phyloP scores from a whole-genome alignment of 306 rosid species.

The Boehmeria nivea region DNA sequence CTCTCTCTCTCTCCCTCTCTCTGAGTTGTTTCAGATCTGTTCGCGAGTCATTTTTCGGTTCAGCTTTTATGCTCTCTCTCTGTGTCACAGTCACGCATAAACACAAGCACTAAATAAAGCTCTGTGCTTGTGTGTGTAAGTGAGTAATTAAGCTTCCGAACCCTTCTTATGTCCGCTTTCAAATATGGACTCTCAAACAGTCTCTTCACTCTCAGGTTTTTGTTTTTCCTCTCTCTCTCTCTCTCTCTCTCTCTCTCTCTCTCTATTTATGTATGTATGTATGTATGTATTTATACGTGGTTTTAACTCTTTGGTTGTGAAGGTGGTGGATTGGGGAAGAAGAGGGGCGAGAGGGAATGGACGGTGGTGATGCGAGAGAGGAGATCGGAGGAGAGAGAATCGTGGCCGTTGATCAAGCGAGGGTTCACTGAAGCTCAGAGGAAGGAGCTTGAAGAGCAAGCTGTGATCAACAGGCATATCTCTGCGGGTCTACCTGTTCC shows the following conservation, averaged over 20 bases:
- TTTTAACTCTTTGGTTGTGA: not conserved
- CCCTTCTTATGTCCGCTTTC: slow-evolving; percentile 2
- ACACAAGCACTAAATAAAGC: slow-evolving; percentile 9
- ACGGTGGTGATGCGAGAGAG: slow-evolving; percentile 23
- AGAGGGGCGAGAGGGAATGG: slow-evolving; percentile 24
- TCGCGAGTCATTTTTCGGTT: not conserved
- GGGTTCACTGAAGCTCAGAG: slow-evolving; percentile 47
- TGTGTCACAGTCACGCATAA: not conserved
- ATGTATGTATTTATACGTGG: not conserved
- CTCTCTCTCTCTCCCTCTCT: not conserved
- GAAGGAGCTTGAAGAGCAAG: slow-evolving; percentile 60
- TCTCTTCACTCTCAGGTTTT: slow-evolving; percentile 10
- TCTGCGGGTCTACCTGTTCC: slow-evolving; percentile 48
- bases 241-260: slow-evolving; percentile 10
- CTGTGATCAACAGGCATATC: slow-evolving; percentile 49
- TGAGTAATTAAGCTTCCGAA: not conserved
- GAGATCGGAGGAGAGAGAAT: slow-evolving; percentile 22
- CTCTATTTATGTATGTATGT: not conserved
- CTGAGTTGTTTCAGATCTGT: slow-evolving; percentile 1
- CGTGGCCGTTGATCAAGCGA: slow-evolving; percentile 17
- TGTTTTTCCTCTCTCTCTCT: slow-evolving; percentile 18
- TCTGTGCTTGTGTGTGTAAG: not conserved
- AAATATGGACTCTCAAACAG: slow-evolving; percentile 6
- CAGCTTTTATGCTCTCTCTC: not conserved
- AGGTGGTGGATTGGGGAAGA: slow-evolving; percentile 34